Conservation (phyloP, 1,284 basidiomycete species). For the Pyrrhoderma noxium region DNA sequence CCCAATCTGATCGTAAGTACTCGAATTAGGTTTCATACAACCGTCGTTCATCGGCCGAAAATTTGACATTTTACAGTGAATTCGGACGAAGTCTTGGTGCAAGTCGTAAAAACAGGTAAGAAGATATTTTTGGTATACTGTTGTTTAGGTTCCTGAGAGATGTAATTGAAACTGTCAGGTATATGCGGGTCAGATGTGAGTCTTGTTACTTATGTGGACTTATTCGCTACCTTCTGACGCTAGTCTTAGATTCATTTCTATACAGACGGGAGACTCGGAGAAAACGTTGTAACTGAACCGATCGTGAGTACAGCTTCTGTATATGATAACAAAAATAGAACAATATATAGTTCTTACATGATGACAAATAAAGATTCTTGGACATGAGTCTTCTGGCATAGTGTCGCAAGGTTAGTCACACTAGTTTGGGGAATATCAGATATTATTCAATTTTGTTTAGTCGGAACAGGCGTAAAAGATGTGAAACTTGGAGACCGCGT, state of each 20-base stretch:
- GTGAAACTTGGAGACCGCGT: conserved; percentile 80
- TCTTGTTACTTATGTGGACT: conserved; percentile 5
- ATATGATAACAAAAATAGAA: neutral
- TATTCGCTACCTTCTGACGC: conserved; percentile 9
- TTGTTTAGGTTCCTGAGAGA: conserved; percentile 6
- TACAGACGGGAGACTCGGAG: conserved; percentile 67
- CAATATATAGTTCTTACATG: conserved; percentile 3
- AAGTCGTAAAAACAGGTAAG: conserved; percentile 86
- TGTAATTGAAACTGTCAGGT: conserved; percentile 46
- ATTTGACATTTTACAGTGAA: conserved; percentile 38
- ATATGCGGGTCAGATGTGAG: conserved; percentile 85
- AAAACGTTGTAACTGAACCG: conserved; percentile 69
- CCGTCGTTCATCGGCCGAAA: neutral
- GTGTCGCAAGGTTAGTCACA: conserved; percentile 29
- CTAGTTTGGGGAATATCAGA: too few species aligned
- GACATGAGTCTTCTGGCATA: conserved; percentile 51
- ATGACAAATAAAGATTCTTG: conserved; percentile 35
- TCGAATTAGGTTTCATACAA: conserved; percentile 6
- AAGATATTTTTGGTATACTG: neutral
- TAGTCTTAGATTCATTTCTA: conserved; percentile 63
- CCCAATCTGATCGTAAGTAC: too few species aligned
- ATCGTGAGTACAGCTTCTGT: conserved; percentile 46
- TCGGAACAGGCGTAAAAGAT: conserved; percentile 63
- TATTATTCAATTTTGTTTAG: conserved; percentile 35
- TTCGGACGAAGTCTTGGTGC: conserved; percentile 77